Base-by-base conservation (phyloP, 2,329 filamentous ascomycete species). In the Fusarium tjaetaba region DNA sequence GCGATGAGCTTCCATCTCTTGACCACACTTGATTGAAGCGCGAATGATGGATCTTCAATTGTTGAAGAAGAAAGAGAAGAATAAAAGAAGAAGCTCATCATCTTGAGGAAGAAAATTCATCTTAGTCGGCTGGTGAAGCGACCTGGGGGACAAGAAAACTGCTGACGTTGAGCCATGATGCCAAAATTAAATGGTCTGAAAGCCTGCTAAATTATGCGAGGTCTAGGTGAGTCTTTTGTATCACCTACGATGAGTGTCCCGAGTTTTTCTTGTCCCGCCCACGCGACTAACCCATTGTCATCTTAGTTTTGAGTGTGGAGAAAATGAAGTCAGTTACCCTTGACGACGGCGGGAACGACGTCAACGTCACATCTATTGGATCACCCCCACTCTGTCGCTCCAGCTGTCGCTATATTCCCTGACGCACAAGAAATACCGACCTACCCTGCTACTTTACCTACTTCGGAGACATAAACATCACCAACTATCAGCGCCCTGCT, bases 251-350 rank as follows among this genome's bases (percentile, higher is more conserved):
- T 32, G 11, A n/a, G 30, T 8, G 28, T 49, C 26, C 28, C 13
- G n/a, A n/a, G 28, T 51, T 51, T 51, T 51, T 48, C 14, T 16
- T 34, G 30, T 14, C 22, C 20, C 30, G 8, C 11, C 22, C 34
- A 5, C 16, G 22, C 30, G 30, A 63, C 72, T 73, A 74, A 66
- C 72, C 72, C 66, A 41, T 38, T 34, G 24, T 48, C 55, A 58
- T 58, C 42, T 51, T 58, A 38, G 41, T 49, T 34, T 20, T 51
- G 15, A 30, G 20, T 30, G 56, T 51, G 56, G 56, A 52, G 56
- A 52, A 51, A 51, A 52, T 59, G 34, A 52, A 52, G 42, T 51
- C 34, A 51, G 56, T 59, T 59, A 59, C 56, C 43, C 51, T 55
- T 55, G 51, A 55, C 51, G 34, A 53, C 51, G 51, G 28, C 51